A percentile compares a stretch with the other conserved stretches of the same genome.
Evolutionary conservation across 2,329 filamentous ascomycete species (phyloP).

Genomic region (Phialophora expanda): DNA sequence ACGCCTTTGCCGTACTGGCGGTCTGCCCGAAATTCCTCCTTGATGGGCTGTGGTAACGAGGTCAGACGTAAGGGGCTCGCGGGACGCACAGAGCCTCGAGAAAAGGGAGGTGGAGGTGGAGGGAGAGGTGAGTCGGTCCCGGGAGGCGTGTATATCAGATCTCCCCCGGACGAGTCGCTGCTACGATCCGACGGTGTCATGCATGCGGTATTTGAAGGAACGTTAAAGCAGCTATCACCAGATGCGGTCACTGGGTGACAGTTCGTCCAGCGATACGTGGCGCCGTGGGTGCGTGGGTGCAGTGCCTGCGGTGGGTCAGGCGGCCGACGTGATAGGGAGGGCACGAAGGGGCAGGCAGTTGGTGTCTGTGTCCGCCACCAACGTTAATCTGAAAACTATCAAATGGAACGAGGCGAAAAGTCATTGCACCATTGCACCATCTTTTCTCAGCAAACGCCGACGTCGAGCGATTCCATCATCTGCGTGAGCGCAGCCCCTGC

Average conservation of each 20-base stretch:
- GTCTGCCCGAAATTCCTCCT: conserved; percentile 36
- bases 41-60: conserved; percentile 39
- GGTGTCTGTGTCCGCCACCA: conserved; percentile 7
- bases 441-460: neutral
- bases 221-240: conserved; percentile 12
- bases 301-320: neutral
- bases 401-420: conserved; percentile 4
- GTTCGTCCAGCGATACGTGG: conserved; percentile 10
- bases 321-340: conserved; percentile 8
- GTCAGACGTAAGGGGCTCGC: conserved; percentile 34
- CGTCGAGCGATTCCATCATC: conserved; percentile 18
- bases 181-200: conserved; percentile 41
- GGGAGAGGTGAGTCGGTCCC: conserved; percentile 36
- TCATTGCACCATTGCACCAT: conserved; percentile 10
- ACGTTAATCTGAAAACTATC: conserved; percentile 7
- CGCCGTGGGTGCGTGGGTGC: neutral
- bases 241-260: conserved; percentile 12
- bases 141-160: conserved; percentile 39
- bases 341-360: neutral
- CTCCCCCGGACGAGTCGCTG: conserved; percentile 37
- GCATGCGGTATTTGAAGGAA: conserved; percentile 39
- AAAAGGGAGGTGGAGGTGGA: conserved; percentile 12
- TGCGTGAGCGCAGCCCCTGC: neutral
- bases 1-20: conserved; percentile 21
- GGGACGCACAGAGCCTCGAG: conserved; percentile 26